Conservation (phyloP, 768 basidiomycete species). For the Dacryopinax primogenitus region DNA sequence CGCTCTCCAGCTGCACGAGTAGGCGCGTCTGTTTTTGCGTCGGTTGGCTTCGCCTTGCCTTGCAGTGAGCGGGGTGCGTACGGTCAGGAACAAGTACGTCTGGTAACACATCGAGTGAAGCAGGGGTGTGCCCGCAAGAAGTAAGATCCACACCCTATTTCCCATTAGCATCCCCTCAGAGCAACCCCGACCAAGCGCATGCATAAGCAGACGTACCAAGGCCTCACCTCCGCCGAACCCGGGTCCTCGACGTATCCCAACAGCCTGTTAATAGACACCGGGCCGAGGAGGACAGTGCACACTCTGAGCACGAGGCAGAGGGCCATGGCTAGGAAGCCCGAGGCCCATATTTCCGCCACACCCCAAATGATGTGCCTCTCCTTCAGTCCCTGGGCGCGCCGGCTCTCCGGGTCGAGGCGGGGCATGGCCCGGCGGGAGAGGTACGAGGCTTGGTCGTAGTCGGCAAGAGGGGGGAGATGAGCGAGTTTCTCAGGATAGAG, state of each 20-base stretch:
- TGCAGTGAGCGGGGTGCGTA: neutral
- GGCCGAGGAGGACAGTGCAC: conserved; percentile 14
- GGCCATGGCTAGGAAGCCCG: conserved; percentile 11
- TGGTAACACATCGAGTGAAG: too few species aligned
- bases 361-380: conserved; percentile 21
- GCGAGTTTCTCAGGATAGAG: too few species aligned
- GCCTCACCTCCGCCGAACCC: too few species aligned
- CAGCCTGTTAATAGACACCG: too few species aligned
- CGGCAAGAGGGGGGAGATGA: conserved; percentile 27
- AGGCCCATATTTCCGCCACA: conserved; percentile 19
- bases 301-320: conserved; percentile 15
- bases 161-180: too few species aligned
- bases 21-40: neutral
- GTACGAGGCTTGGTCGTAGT: conserved; percentile 24
- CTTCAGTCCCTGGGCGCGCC: conserved; percentile 20
- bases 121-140: too few species aligned
- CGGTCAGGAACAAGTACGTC: too few species aligned
- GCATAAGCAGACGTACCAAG: too few species aligned
- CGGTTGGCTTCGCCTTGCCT: neutral
- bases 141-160: too few species aligned
- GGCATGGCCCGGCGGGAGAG: conserved; percentile 23
- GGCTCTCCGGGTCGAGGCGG: conserved; percentile 24
- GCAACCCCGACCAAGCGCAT: too few species aligned
- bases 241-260: too few species aligned
- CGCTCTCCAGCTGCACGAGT: neutral